These are phyloP conservation scores for Gossypium davidsonii DNA, from an alignment of 441 rosid genomes.

Conservation along the genomic window DNA sequence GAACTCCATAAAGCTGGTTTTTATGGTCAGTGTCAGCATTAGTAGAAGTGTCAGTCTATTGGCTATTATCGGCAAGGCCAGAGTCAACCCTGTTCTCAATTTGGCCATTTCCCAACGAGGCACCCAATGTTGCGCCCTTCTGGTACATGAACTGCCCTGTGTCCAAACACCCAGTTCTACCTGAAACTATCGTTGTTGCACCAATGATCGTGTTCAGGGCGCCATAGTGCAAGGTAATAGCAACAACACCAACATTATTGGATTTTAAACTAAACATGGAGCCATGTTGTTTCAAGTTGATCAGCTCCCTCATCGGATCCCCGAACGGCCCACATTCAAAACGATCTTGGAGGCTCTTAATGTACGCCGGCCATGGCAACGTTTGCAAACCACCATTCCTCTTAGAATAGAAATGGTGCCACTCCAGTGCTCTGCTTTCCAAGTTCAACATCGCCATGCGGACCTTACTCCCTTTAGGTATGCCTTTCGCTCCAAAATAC, in stretches of 20 bases:
- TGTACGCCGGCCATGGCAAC: no score
- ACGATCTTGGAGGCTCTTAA: no score
- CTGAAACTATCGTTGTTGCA: conserved; percentile 32
- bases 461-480: no score
- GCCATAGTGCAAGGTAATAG: conserved; percentile 47
- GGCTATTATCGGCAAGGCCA: conserved; percentile 79
- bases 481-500: no score
- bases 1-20: conserved; percentile 30
- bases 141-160: conserved; percentile 60
- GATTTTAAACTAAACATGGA: conserved; percentile 49
- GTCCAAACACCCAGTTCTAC: conserved; percentile 60
- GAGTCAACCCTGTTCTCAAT: conserved; percentile 84
- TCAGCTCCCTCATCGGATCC: no score
- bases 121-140: conserved; percentile 39
- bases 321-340: no score
- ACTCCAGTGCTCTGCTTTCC: no score
- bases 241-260: conserved; percentile 49
- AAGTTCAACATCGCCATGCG: no score
- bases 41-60: conserved; percentile 94
- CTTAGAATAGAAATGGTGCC: no score
- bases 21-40: conserved; percentile 83
- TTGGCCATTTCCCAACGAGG: conserved; percentile 48
- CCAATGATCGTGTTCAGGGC: conserved; percentile 55
- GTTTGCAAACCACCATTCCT: no score
- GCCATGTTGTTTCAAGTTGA: conserved; percentile 17